A percentile compares a stretch with the other conserved stretches of the same genome.
Evolutionary conservation across 1,139 yeast genomes (phyloP).

Genomic region (Suhomyces bokatorum): DNA sequence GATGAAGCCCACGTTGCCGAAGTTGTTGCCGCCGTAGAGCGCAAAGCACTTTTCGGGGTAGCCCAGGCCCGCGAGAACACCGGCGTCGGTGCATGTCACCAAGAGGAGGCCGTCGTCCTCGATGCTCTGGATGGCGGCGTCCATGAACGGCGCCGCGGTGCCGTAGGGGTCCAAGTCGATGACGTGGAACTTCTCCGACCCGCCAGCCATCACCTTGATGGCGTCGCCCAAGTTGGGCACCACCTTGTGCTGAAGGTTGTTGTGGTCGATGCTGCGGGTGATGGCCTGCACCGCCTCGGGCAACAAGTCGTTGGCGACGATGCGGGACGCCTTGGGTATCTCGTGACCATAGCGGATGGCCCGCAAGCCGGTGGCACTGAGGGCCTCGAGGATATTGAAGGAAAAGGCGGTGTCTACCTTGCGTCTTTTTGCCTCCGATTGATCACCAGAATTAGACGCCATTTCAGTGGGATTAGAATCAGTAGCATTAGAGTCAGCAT

Average conservation of each 20-base stretch:
- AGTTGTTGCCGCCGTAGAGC: slow-evolving; percentile 71
- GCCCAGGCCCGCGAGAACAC: slow-evolving; percentile 92
- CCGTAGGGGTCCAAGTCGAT: slow-evolving; percentile 97
- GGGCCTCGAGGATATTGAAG: slow-evolving; percentile 78
- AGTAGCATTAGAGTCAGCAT: too few species aligned
- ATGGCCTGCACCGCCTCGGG: slow-evolving; percentile 87
- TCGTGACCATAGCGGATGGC: slow-evolving; percentile 93
- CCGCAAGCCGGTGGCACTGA: slow-evolving; percentile 92
- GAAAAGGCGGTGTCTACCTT: slow-evolving; percentile 10
- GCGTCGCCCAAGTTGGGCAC: slow-evolving; percentile 83
- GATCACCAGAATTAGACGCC: too few species aligned
- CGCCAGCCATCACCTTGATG: slow-evolving; percentile 64
- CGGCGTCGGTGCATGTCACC: slow-evolving; percentile 95
- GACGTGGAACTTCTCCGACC: slow-evolving; percentile 63
- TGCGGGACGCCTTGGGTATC: slow-evolving; percentile 66
- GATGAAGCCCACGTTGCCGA: slow-evolving; percentile 70
- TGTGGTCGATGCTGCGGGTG: slow-evolving; percentile 65
- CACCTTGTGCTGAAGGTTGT: slow-evolving; percentile 55
- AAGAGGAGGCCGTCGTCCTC: slow-evolving; percentile 80
- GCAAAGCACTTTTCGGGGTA: slow-evolving; percentile 97
- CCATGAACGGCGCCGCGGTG: slow-evolving; percentile 92
- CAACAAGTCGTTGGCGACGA: slow-evolving; percentile 87
- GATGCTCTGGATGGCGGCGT: slow-evolving; percentile 80
- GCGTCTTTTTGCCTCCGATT: slow-evolving; percentile 2
- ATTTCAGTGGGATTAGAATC: neutral